Base-by-base conservation (phyloP, 257 asterid genomes). In the Cynanchum wilfordii region DNA sequence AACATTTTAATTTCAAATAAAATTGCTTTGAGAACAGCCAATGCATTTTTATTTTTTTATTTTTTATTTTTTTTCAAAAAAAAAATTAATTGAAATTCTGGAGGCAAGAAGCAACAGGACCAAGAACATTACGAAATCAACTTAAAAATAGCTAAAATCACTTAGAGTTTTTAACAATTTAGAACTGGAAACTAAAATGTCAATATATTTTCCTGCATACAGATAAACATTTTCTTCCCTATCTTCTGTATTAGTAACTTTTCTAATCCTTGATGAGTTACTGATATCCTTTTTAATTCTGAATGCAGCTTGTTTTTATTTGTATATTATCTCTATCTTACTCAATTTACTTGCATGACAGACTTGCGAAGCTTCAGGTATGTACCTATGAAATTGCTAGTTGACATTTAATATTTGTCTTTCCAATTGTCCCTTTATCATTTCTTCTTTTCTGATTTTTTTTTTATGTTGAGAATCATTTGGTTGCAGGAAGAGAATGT, bases 281-380 rank as follows among this genome's bases (percentile, higher is more conserved):
- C 47, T 68, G 47, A 70, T 73, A 75, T 73, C 47, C 71, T 47
- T 54, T 69, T 77, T 42, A 33, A 66, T 77, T 79, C 44, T 38
- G 29, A 64, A 58, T 84, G 96, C 96, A 93, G 97, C 84, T 91
- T 59, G 76, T 50, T 25, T 75, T 80, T 45, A 70, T 86, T 63
- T 87, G 90, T 81, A 72, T 82, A 69, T 27, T 83, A 40, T 84
- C 85, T 67, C 75, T 86, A 72, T 69, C 85, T 50, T 90, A 83
- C 64, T 79, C 86, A 27, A 71, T 84, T 73, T 74, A 79, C 80
- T 74, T 89, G 92, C 81, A 87, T 64, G 83, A 67, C 69, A 86
- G 83, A 84, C 86, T 91, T 68, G 47, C 81, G 15, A 83, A 85
- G 76, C 96, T 93, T 80, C 86, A 89, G 97, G 98, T 93, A 87